These are phyloP conservation scores for Cordia subcordata DNA, from an alignment of 257 asterid species.

Conservation along the genomic window DNA sequence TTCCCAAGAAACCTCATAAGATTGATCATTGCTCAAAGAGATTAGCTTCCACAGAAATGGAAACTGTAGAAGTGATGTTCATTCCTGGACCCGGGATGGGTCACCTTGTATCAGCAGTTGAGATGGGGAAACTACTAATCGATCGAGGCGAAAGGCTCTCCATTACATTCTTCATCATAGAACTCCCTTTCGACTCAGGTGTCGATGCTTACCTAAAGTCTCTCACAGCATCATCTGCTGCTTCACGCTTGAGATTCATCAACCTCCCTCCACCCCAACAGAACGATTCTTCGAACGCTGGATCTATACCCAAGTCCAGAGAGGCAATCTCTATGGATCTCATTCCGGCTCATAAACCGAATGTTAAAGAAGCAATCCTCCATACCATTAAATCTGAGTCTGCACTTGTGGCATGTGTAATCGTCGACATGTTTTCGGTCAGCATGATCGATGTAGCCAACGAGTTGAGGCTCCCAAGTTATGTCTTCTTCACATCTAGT, in stretches of 20 bases:
- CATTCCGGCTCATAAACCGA: constrained; percentile 20
- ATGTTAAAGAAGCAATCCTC: constrained; percentile 27
- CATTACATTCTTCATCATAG: constrained; percentile 29
- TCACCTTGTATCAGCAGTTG: not conserved
- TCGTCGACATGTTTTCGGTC: constrained; percentile 44
- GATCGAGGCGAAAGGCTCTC: not conserved
- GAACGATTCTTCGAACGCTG: not conserved
- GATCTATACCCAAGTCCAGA: not conserved
- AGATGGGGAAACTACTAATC: not conserved
- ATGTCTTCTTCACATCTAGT: constrained; percentile 36
- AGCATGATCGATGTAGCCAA: constrained; percentile 39
- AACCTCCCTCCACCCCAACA: constrained; percentile 16
- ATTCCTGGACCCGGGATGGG: constrained; percentile 3
- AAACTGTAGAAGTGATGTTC: not conserved
- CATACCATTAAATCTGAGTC: not conserved
- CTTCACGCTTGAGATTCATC: constrained; percentile 22
- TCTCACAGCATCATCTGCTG: not conserved
- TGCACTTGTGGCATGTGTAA: constrained; percentile 21
- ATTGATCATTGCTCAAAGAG: no score
- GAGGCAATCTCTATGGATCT: not conserved
- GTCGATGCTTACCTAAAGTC: constrained; percentile 9
- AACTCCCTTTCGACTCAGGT: constrained; percentile 1
- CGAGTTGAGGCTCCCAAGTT: constrained; percentile 37
- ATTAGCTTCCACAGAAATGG: not conserved
- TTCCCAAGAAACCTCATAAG: no score